phyloP scores from a whole-genome alignment of 257 asterid species.

The Capsicum pubescens region DNA sequence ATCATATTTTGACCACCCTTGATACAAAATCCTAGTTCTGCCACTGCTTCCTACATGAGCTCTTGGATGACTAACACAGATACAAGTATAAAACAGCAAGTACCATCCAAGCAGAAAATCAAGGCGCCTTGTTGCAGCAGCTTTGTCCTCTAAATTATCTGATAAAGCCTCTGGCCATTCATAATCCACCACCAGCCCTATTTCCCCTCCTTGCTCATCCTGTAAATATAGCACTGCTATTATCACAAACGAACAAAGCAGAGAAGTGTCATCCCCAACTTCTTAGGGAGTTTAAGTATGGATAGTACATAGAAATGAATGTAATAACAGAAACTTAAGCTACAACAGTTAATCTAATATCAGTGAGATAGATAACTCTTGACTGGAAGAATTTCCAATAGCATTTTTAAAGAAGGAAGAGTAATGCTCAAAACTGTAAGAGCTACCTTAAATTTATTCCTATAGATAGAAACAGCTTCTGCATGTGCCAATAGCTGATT shows the following conservation, averaged over 20 bases:
- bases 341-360: not conserved
- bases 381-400: not conserved
- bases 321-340: conserved; percentile 21
- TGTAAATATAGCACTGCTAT: conserved; percentile 30
- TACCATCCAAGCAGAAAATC: conserved; percentile 76
- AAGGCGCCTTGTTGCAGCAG: conserved; percentile 58
- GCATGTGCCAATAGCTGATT: conserved; percentile 58
- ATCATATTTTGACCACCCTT: no score
- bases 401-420: not conserved
- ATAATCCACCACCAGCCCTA: conserved; percentile 59
- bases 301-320: conserved; percentile 9
- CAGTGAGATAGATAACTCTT: conserved; percentile 3
- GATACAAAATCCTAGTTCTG: no score
- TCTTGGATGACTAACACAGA: not conserved
- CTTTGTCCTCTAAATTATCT: conserved; percentile 48
- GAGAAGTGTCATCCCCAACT: no score
- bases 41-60: no score
- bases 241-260: conserved; percentile 11
- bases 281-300: not conserved
- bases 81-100: not conserved
- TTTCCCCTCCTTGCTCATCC: conserved; percentile 57
- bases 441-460: conserved; percentile 50
- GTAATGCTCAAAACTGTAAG: not conserved
- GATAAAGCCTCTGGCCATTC: conserved; percentile 64
- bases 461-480: conserved; percentile 52